Evolutionary conservation across 495 filamentous ascomycete species (phyloP), one percentile per base, ranked within the genome.

Genomic region (Trichocladium uniseriatum): DNA sequence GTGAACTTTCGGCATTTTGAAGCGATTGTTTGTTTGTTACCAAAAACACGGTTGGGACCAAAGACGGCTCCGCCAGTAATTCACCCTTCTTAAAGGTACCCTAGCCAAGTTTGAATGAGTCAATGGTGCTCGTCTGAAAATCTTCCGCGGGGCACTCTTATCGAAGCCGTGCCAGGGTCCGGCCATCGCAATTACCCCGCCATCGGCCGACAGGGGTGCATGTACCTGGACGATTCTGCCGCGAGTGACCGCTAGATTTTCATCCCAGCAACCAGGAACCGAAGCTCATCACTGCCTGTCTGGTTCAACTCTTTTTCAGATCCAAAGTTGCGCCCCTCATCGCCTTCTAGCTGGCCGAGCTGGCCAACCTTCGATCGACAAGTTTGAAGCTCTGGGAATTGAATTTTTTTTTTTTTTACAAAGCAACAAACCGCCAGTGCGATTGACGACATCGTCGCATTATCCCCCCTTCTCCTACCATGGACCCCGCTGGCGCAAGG

Each of bases 1-100:
- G 72, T 98, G 84, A 46, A 96, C 92, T 14, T 78, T 90, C 31
- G 89, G 84, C 89, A 95, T 95, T 41, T 53, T 72, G 48, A 28
- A 20, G 29, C 19, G 36, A 22, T n/a, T 29, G 38, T 18, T 34
- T 35, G 28, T 5, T 9, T 15, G 8, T 5, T 0, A 4, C 10
- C 13, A 6, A 13, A 18, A 16, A 27, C 0, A 16, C 6, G 35
- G 24, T 27, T 27, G 24, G 24, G 8, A 27, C 24, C 24, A 8
- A 27, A 27, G 24, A 27, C 8, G 4, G 24, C 8, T 4, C 3
- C 8, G 24, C 24, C 24, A 27, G 24, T 4, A 27, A 27, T n/a
- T n/a, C n/a, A n/a, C n/a, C n/a, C n/a, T n/a, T n/a, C n/a, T n/a
- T n/a, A n/a, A n/a, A 9, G 34, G 9, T 27, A 15, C 15, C 24